A percentile compares a stretch with the other conserved stretches of the same genome.
phyloP scores from a whole-genome alignment of 805 yeast genomes.

The Grigorovia jiainica region DNA sequence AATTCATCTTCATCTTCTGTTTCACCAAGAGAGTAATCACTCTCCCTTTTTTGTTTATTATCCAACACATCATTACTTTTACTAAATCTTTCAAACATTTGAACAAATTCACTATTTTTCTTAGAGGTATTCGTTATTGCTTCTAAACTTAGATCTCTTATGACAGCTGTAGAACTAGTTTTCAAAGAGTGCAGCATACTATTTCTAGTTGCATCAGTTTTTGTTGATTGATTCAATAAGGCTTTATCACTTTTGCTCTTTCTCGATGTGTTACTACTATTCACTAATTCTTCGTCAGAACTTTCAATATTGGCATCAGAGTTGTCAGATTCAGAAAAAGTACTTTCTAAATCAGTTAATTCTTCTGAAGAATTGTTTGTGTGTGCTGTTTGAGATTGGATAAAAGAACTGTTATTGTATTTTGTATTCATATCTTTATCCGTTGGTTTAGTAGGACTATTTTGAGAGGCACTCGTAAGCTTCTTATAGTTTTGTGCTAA shows the following conservation, averaged over 20 bases:
- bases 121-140: neutral
- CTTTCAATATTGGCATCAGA: neutral
- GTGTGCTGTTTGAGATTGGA: neutral
- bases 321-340: neutral
- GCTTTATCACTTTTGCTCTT: neutral
- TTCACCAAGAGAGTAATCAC: neutral
- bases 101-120: neutral
- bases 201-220: neutral
- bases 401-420: neutral
- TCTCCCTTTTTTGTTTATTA: neutral
- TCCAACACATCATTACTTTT: neutral
- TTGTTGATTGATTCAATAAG: too few relatives aligned
- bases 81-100: neutral
- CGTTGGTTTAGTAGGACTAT: neutral
- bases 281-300: neutral
- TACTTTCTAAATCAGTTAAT: neutral
- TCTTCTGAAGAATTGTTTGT: neutral
- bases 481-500: neutral
- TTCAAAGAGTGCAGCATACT: slow-evolving; percentile 1
- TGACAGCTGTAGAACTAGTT: neutral
- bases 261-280: neutral
- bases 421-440: neutral
- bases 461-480: neutral
- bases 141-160: neutral
- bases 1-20: neutral